Base-by-base conservation (phyloP, 768 basidiomycete species). In the Lanmaoa rubissima region DNA sequence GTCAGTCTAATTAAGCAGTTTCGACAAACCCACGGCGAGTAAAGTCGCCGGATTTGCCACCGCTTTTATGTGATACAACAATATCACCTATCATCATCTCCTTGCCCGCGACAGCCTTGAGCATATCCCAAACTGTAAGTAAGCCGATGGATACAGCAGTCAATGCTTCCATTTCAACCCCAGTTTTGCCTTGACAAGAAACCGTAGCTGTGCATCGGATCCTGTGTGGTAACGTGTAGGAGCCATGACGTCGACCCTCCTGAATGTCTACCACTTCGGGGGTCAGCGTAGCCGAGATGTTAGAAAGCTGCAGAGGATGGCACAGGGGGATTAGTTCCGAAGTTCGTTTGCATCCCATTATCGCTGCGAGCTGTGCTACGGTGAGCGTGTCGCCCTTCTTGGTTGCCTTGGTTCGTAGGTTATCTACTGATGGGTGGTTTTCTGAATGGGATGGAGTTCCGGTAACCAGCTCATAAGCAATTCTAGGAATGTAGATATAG, bases 131-230 rank as follows among this genome's bases (percentile, higher is more conserved):
- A 14, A 94, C 85, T 1, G 91, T 92, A 52, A 95, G 75, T 34
- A 91, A 77, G 6, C 86, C 86, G 32, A 90, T 76, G 1, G 85
- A 85, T 10, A 92, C 93, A 24, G 87, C 87, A n/a, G 87, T 90
- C 54, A 95, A 69, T 24, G 93, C 94, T 73, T 97, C 95, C 89
- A 98, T 94, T 75, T 94, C 92, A 19, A 94, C 90, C 5, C 94
- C 90, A 14, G 92, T 92, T 69, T 85, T 86, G 14, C 90, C 89
- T 69, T 86, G 82, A 61, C 87, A 90, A 40, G 85, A 77, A 36
- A 92, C 89, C 9, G 82, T 86, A 26, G 86, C 89, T 36, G 74
- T 71, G 62, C 88, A 91, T 32, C 78, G 62, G 49, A 92, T 82
- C 63, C 77, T 82, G 70, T 79, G 79, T 53, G 65, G 74, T 50